Conservation (phyloP, 192 early-diverging fungal genomes). For the Podila horticola region DNA sequence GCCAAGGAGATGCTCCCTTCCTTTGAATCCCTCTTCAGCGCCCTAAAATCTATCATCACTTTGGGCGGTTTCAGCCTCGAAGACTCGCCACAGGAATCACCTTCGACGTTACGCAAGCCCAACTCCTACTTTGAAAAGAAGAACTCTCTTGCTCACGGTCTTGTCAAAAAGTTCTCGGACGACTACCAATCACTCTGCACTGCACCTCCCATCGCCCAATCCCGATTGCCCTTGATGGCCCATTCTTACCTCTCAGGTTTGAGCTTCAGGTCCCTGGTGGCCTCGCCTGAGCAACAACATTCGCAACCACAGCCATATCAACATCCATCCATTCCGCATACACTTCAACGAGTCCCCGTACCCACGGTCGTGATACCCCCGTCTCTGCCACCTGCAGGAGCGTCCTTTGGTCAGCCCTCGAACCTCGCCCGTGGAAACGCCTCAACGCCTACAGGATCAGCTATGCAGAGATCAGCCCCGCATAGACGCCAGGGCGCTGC, state of each 20-base stretch:
- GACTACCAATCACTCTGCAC: slow-evolving; percentile 23
- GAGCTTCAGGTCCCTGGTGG: slow-evolving; percentile 10
- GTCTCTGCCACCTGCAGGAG: too few relatives aligned
- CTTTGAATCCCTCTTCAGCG: slow-evolving; percentile 8
- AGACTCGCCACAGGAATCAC: neutral
- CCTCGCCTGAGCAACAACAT: neutral
- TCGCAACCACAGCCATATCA: neutral
- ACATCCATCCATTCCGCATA: too few relatives aligned
- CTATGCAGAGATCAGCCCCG: too few relatives aligned
- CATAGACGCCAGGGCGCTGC: neutral
- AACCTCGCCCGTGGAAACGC: neutral
- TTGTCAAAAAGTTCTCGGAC: slow-evolving; percentile 19
- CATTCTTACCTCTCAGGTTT: slow-evolving; percentile 33
- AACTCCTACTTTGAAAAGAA: neutral
- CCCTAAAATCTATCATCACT: slow-evolving; percentile 9
- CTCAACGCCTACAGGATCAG: neutral
- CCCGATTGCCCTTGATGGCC: slow-evolving; percentile 12
- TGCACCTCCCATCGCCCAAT: neutral
- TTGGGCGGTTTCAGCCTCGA: neutral
- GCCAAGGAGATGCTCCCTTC: slow-evolving; percentile 12
- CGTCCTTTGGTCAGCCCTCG: neutral
- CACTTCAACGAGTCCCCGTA: too few relatives aligned
- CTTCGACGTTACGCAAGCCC: neutral
- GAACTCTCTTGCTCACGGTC: neutral
- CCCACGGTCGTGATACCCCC: too few relatives aligned